phyloP scores from a whole-genome alignment of 805 yeast species.

The Saccharomycopsis fibuligera region DNA sequence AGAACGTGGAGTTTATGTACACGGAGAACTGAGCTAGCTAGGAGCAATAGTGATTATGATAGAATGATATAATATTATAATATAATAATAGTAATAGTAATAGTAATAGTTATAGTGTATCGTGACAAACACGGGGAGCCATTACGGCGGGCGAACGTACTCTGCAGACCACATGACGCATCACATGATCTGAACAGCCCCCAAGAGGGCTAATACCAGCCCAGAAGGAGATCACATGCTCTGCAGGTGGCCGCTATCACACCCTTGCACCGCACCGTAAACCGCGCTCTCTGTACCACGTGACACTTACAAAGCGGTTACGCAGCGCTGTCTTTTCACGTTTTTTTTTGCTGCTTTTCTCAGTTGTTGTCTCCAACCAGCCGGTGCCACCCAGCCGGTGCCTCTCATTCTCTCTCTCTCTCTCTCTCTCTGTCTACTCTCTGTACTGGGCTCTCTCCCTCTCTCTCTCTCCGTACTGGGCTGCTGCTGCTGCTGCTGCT shows the following conservation, averaged over 20 bases:
- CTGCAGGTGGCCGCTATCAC: too few relatives aligned
- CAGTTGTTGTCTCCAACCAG: neutral
- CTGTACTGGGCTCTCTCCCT: neutral
- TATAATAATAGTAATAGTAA: too few relatives aligned
- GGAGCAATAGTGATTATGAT: too few relatives aligned
- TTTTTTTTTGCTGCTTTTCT: neutral
- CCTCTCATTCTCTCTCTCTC: neutral
- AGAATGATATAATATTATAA: too few relatives aligned
- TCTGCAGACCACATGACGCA: too few relatives aligned
- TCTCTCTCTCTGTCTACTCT: neutral
- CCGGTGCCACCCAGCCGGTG: neutral
- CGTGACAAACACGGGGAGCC: too few relatives aligned
- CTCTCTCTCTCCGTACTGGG: neutral
- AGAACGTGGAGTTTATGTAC: conserved; percentile 64
- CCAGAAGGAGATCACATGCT: too few relatives aligned
- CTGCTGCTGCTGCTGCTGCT: neutral
- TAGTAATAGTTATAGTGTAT: too few relatives aligned
- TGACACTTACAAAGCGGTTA: too few relatives aligned
- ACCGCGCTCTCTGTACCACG: neutral
- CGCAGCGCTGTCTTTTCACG: neutral
- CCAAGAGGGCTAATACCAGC: too few relatives aligned
- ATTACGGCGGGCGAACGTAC: neutral
- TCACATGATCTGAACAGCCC: too few relatives aligned
- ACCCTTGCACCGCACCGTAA: too few relatives aligned
- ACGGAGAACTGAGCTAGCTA: conserved; percentile 20